Evolutionary conservation across 2,329 filamentous ascomycete species (phyloP).

Genomic region (Fusarium buharicum): DNA sequence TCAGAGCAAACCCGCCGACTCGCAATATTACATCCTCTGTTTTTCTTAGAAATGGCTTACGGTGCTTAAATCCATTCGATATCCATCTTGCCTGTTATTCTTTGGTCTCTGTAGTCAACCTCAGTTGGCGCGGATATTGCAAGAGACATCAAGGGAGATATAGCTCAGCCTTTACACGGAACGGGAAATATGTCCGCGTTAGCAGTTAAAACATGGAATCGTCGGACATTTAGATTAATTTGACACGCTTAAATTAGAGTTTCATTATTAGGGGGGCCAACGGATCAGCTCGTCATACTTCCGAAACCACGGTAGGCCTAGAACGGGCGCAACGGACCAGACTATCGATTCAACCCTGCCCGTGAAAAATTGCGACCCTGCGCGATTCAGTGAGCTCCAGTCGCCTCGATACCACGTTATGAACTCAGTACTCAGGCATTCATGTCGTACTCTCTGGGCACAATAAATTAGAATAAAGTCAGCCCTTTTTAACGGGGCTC

Average conservation of each 20-base stretch:
- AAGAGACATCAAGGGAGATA: background rate
- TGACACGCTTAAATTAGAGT: background rate
- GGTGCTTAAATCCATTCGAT: no score
- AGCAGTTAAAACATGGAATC: background rate
- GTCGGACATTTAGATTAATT: background rate
- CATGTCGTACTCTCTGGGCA: no score
- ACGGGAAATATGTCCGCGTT: background rate
- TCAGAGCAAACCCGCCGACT: no score
- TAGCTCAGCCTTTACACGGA: background rate
- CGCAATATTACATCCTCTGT: no score
- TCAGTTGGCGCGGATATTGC: background rate
- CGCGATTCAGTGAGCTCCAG: no score
- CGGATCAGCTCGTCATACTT: background rate
- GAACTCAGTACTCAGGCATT: no score
- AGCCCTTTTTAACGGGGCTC: no score
- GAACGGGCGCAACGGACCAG: background rate
- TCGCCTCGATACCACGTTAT: no score
- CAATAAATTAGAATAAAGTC: no score
- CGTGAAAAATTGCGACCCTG: background rate
- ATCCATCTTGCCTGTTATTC: no score
- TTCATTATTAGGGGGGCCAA: background rate
- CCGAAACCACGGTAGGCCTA: background rate
- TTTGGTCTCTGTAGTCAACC: no score
- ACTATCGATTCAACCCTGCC: background rate
- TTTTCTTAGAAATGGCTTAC: no score